Percentiles rank a stretch among this genome's conserved stretches.
These are phyloP conservation scores for Rhizopogon salebrosus DNA, from an alignment of 768 basidiomycete genomes.

Conservation along the genomic window DNA sequence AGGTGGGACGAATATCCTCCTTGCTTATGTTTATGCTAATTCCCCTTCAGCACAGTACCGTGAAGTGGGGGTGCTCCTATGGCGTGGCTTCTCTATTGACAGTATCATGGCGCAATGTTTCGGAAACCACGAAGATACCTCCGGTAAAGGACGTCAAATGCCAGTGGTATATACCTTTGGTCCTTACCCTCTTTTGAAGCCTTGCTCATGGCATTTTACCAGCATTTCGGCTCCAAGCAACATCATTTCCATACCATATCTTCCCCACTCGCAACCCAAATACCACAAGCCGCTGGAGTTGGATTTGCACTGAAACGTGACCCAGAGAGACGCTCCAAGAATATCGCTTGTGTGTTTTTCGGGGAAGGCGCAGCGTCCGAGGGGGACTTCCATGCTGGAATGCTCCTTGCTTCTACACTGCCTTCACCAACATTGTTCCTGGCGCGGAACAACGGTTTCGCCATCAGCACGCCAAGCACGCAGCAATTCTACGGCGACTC, in stretches of 20 bases:
- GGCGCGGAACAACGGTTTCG: slow-evolving; percentile 85
- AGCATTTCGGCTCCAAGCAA: slow-evolving; percentile 83
- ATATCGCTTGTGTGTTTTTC: slow-evolving; percentile 85
- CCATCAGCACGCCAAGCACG: slow-evolving; percentile 85
- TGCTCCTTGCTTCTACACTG: slow-evolving; percentile 73
- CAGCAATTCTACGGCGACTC: slow-evolving; percentile 94
- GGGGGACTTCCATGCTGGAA: slow-evolving; percentile 92
- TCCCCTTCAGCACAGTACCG: slow-evolving; percentile 73
- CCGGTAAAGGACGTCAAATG: slow-evolving; percentile 89
- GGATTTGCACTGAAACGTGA: slow-evolving; percentile 84
- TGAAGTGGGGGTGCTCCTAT: slow-evolving; percentile 86
- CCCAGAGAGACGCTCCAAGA: slow-evolving; percentile 57
- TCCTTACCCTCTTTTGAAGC: background rate
- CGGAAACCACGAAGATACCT: slow-evolving; percentile 74
- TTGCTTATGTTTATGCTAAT: background rate
- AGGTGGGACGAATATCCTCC: slow-evolving; percentile 35
- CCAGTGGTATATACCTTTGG: slow-evolving; percentile 61
- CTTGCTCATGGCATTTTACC: slow-evolving; percentile 7
- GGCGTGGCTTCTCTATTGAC: slow-evolving; percentile 78
- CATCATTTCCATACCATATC: slow-evolving; percentile 94
- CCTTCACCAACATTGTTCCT: slow-evolving; percentile 72
- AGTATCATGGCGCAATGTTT: slow-evolving; percentile 91
- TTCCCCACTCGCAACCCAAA: slow-evolving; percentile 89
- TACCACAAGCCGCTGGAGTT: slow-evolving; percentile 92
- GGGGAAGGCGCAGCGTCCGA: slow-evolving; percentile 94